Conservation (phyloP, 1,284 basidiomycete species). For the Ceratobasidium sp. region DNA sequence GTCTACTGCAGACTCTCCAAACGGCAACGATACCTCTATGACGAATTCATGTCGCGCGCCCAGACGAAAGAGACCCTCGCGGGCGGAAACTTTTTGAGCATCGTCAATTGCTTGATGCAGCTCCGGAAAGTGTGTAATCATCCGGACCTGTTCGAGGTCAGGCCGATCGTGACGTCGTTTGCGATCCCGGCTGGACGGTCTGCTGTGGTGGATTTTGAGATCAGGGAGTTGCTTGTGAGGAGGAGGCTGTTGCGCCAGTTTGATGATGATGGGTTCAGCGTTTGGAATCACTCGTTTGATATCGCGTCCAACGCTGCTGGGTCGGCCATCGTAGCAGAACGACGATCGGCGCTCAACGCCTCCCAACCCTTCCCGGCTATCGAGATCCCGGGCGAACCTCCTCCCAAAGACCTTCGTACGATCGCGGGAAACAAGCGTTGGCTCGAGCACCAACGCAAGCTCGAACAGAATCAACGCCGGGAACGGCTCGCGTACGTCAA, state of each 20-base stretch:
- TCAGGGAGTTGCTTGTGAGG: constrained; percentile 88
- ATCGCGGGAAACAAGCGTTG: constrained; percentile 78
- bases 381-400: constrained; percentile 69
- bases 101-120: constrained; percentile 98
- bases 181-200: constrained; percentile 78
- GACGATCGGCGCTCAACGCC: constrained; percentile 75
- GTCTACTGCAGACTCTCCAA: constrained; percentile 93
- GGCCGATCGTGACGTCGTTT: constrained; percentile 94
- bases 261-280: constrained; percentile 69
- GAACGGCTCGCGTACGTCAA: constrained; percentile 82
- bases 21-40: constrained; percentile 95
- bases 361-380: constrained; percentile 73
- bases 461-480: constrained; percentile 73
- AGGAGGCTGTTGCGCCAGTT: constrained; percentile 76
- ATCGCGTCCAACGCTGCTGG: constrained; percentile 54
- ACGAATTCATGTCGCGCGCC: constrained; percentile 96
- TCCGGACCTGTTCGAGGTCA: constrained; percentile 94
- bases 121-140: constrained; percentile 96
- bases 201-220: constrained; percentile 86
- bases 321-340: constrained; percentile 67
- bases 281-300: constrained; percentile 55
- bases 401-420: constrained; percentile 80
- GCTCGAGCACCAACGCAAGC: constrained; percentile 68
- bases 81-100: constrained; percentile 83
- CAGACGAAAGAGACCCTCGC: constrained; percentile 88